phyloP scores from a whole-genome alignment of 805 yeast species.

The Yarrowia sp. region DNA sequence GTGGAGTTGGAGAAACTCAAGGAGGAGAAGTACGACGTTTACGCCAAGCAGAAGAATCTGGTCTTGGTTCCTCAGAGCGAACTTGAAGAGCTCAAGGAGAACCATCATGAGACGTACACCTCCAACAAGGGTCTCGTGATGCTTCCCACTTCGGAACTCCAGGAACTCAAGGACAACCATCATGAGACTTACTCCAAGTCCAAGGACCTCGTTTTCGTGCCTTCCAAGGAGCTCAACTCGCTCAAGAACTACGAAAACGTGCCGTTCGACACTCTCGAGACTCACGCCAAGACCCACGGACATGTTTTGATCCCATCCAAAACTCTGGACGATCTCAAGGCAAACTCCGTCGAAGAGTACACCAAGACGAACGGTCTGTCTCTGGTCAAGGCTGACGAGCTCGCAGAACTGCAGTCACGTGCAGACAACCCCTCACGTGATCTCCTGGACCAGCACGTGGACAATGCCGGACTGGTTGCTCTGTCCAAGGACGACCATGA shows the following conservation, averaged over 20 bases:
- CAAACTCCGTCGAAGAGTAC: constrained; percentile 32
- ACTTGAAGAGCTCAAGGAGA: constrained; percentile 42
- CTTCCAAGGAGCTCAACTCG: constrained; percentile 42
- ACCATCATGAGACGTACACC: constrained; percentile 38
- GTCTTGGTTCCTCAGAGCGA: constrained; percentile 40
- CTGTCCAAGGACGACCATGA: constrained; percentile 2
- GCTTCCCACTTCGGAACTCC: constrained; percentile 42
- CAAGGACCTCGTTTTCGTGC: not conserved
- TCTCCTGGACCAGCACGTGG: constrained; percentile 5
- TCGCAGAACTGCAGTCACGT: constrained; percentile 41
- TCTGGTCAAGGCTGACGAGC: constrained; percentile 42
- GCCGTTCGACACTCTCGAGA: constrained; percentile 43
- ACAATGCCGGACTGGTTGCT: constrained; percentile 12
- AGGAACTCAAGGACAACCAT: constrained; percentile 41
- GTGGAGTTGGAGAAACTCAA: not conserved
- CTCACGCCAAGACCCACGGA: constrained; percentile 48
- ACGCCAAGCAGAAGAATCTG: not conserved
- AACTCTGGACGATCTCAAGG: constrained; percentile 22
- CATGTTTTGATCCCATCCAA: constrained; percentile 45
- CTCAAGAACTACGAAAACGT: constrained; percentile 2
- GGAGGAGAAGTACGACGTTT: not conserved
- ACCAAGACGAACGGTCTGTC: constrained; percentile 37
- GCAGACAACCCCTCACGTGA: constrained; percentile 26
- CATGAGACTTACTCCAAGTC: constrained; percentile 7
- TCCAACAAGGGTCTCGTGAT: constrained; percentile 41